Conservation (phyloP, 768 basidiomycete genomes). For the Baorangia bicolor region DNA sequence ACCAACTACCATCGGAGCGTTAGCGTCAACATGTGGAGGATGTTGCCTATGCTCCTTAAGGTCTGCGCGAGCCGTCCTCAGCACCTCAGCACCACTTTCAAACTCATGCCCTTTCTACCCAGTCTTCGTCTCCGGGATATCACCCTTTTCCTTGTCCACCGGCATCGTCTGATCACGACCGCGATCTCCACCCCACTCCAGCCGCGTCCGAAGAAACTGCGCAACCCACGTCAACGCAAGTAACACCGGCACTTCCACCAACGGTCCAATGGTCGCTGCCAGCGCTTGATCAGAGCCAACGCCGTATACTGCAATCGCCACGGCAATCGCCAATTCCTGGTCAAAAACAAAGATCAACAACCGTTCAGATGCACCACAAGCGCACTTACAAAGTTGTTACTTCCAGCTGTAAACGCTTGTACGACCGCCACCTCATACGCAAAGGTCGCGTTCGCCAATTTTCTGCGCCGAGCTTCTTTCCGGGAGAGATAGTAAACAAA, state of each 20-base stretch:
- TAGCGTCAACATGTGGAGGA: no score
- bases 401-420: no score
- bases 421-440: slow-evolving; percentile 75
- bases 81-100: no score
- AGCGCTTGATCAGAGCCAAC: slow-evolving; percentile 74
- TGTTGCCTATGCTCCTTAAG: no score
- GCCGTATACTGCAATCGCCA: slow-evolving; percentile 74
- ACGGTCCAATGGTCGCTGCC: slow-evolving; percentile 74
- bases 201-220: slow-evolving; percentile 40
- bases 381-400: slow-evolving; percentile 53
- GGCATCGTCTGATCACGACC: neutral
- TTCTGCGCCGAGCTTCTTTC: slow-evolving; percentile 22
- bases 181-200: slow-evolving; percentile 37
- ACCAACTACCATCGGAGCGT: no score
- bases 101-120: no score
- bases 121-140: no score
- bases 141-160: neutral
- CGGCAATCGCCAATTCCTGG: slow-evolving; percentile 79
- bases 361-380: neutral
- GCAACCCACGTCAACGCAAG: slow-evolving; percentile 66
- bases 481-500: slow-evolving; percentile 50
- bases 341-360: neutral
- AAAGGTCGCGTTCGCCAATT: slow-evolving; percentile 13
- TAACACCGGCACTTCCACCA: slow-evolving; percentile 76
- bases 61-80: no score